Conservation (phyloP, 2,329 filamentous ascomycete species). For the Paraphoma chrysanthemicola region DNA sequence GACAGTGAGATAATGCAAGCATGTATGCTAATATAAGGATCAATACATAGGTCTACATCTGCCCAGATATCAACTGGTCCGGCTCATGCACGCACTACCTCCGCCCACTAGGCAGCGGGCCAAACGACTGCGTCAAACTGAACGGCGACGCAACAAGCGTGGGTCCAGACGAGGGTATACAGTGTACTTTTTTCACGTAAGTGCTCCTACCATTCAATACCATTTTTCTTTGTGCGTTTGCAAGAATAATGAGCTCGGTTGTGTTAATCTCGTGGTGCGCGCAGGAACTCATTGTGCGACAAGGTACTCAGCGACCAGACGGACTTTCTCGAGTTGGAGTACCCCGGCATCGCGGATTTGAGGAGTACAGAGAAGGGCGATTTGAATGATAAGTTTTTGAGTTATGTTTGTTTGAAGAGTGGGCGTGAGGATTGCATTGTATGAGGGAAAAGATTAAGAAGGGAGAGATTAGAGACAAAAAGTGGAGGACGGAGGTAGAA, state of each 20-base stretch:
- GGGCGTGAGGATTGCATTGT: not conserved
- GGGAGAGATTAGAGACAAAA: not conserved
- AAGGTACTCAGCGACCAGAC: slow-evolving; percentile 11
- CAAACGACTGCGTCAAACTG: slow-evolving; percentile 22
- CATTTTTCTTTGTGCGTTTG: not conserved
- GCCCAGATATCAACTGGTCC: slow-evolving; percentile 29
- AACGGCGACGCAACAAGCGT: slow-evolving; percentile 23
- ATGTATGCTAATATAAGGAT: too few relatives aligned
- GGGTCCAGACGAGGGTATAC: slow-evolving; percentile 30
- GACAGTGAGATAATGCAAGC: too few relatives aligned
- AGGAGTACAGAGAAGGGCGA: slow-evolving; percentile 17
- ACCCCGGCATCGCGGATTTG: slow-evolving; percentile 25
- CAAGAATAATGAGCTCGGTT: not conserved
- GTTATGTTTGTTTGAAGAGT: slow-evolving; percentile 16
- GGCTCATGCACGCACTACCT: slow-evolving; percentile 22
- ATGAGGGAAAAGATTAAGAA: too few relatives aligned
- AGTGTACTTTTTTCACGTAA: slow-evolving; percentile 39
- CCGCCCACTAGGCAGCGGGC: slow-evolving; percentile 18
- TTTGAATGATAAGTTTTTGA: slow-evolving; percentile 26
- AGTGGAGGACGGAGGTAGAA: too few relatives aligned
- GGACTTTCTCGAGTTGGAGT: slow-evolving; percentile 13
- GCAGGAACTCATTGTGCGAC: slow-evolving; percentile 25
- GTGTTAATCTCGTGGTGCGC: not conserved
- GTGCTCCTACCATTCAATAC: slow-evolving; percentile 4
- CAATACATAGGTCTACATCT: too few relatives aligned